Percentiles rank a stretch among this genome's conserved stretches.
Conservation (phyloP, 768 basidiomycete species). For the Strobilomyces confusus region DNA sequence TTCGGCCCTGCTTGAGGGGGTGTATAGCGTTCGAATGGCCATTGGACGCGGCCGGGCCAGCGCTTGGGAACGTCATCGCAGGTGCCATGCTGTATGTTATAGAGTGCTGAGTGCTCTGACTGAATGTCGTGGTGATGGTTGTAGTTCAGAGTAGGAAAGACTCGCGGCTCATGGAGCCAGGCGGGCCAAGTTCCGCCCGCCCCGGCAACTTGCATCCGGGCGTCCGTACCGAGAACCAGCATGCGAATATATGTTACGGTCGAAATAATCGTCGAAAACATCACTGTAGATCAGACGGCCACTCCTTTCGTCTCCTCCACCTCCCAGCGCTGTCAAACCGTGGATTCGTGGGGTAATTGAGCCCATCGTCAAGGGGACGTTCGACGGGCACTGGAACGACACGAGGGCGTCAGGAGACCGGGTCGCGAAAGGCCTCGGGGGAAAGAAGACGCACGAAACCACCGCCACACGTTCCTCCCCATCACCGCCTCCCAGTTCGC, state of each 20-base stretch:
- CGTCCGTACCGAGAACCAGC: background rate
- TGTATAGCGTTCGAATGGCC: slow-evolving; percentile 10
- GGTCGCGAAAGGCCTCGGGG: background rate
- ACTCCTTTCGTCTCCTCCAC: slow-evolving; percentile 62
- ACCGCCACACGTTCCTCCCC: slow-evolving; percentile 63
- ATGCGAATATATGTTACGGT: background rate
- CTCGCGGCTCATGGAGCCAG: background rate
- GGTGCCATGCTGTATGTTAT: slow-evolving; percentile 23
- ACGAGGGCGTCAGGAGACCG: slow-evolving; percentile 3
- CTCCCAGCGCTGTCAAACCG: slow-evolving; percentile 68
- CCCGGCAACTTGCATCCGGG: background rate
- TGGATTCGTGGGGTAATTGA: slow-evolving; percentile 64
- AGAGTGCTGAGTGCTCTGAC: background rate
- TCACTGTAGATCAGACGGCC: slow-evolving; percentile 66
- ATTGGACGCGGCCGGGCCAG: slow-evolving; percentile 1
- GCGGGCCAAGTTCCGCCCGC: slow-evolving; percentile 21
- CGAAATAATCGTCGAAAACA: background rate
- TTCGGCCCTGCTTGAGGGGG: slow-evolving; percentile 15
- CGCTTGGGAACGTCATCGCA: slow-evolving; percentile 12
- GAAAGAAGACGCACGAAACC: slow-evolving; percentile 65
- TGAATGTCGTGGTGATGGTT: background rate
- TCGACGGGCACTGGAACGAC: slow-evolving; percentile 45
- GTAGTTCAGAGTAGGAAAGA: slow-evolving; percentile 1
- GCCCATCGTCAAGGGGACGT: slow-evolving; percentile 51
- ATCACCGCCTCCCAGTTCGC: slow-evolving; percentile 80